Base-by-base conservation (phyloP, 2,329 filamentous ascomycete genomes). In the Trichoderma citrinoviride region DNA sequence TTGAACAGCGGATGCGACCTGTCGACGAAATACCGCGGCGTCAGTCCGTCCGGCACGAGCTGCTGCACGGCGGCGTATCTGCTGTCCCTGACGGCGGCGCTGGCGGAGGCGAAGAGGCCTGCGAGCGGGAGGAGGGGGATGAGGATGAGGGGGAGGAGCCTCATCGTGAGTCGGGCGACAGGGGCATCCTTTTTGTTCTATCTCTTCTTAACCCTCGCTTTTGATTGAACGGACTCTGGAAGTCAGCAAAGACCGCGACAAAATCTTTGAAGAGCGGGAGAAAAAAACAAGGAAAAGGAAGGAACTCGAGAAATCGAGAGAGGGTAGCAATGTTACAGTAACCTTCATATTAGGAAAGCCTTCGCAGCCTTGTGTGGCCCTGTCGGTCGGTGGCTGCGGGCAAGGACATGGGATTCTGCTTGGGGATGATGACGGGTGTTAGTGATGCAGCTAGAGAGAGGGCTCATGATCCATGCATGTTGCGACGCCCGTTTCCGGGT, bases 21-120 rank as follows among this genome's bases (percentile, higher is more conserved):
- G 66, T 74, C 72, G 56, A 74, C 60, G n/a, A 72, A 68, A 60
- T 73, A 75, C 37, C 74, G 72, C 44, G 73, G 73, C 63, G 70
- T 70, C 61, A 76, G 67, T 4, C 75, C 74, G 10, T 67, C 75
- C 0, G 67, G 71, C 7, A 67, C 67, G 21, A 71, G 61, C 15
- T 67, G 64, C 7, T 67, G 64, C 7, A 68, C 57, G 12, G 68
- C 66, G 2, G 66, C 72, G 67, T 74, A 72, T 49, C 67, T 40
- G 12, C 67, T 40, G 12, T 49, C 68, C 17, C 63, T 66, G 14
- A n/a, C n/a, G n/a, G 47, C 46, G 23, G 64, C 56, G 58, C 60
- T 61, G 44, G 63, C 49, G 25, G 50, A 17, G 21, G 56, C 63
- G n/a, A 55, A 50, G 49, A 55, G 56, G 49, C 55, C 52, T 40